Percentiles rank a stretch among this genome's conserved stretches.
Evolutionary conservation across 306 rosid genomes (phyloP).

Genomic region (Cajanus cajan): DNA sequence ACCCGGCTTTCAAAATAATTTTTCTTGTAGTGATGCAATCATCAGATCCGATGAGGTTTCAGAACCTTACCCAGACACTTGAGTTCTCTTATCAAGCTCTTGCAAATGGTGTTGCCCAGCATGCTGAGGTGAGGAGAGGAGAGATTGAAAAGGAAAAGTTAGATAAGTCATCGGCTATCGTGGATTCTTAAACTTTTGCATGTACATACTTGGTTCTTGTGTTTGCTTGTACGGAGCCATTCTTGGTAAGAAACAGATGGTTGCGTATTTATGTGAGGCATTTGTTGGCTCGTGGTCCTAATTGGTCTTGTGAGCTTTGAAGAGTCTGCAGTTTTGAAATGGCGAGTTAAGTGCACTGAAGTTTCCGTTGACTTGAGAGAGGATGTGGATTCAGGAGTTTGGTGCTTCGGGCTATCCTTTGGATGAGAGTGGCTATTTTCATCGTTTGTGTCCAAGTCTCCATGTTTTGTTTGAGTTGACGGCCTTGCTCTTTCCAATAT

Average conservation of each 20-base stretch:
- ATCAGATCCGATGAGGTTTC: conserved; percentile 68
- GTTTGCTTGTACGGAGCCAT: conserved; percentile 35
- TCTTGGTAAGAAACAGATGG: conserved; percentile 41
- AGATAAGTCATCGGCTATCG: conserved; percentile 62
- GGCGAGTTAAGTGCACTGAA: conserved; percentile 34
- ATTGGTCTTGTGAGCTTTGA: conserved; percentile 31
- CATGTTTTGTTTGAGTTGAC: conserved; percentile 30
- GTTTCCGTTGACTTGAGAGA: conserved; percentile 34
- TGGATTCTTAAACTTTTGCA: conserved; percentile 42
- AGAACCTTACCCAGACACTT: conserved; percentile 74
- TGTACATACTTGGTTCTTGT: conserved; percentile 43
- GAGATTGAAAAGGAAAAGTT: conserved; percentile 82
- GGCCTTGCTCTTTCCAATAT: conserved; percentile 19
- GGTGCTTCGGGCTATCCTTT: conserved; percentile 13
- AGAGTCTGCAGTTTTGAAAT: conserved; percentile 40
- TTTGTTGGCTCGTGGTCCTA: conserved; percentile 37
- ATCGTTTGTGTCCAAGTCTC: background rate
- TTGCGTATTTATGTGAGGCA: conserved; percentile 36
- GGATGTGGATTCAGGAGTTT: conserved; percentile 35
- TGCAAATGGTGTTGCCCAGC: conserved; percentile 86
- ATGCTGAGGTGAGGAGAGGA: conserved; percentile 76
- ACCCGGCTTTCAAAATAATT: background rate
- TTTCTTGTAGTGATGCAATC: conserved; percentile 60
- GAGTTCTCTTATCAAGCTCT: conserved; percentile 89
- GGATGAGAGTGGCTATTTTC: conserved; percentile 11